A percentile compares a stretch with the other conserved stretches of the same genome.
These are phyloP conservation scores for Sicyos edulis DNA, from an alignment of 306 rosid genomes.

Conservation along the genomic window DNA sequence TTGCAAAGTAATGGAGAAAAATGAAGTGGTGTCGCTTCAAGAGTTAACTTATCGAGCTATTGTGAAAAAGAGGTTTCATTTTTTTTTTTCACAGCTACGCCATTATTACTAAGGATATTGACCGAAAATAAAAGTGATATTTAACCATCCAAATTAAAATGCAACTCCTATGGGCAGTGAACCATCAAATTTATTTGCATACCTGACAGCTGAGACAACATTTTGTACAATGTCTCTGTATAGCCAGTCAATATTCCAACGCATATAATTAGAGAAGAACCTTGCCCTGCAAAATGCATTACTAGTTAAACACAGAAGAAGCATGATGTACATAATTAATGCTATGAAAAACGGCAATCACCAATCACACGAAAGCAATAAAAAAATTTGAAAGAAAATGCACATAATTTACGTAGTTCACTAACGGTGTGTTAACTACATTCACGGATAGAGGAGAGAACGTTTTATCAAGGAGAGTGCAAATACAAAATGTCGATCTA, in stretches of 20 bases:
- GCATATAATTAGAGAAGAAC: slow-evolving; percentile 83
- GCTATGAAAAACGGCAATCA: no score
- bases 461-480: no score
- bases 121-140: background rate
- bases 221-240: slow-evolving; percentile 79
- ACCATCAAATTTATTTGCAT: slow-evolving; percentile 28
- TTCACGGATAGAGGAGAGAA: no score
- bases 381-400: no score
- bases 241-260: slow-evolving; percentile 93
- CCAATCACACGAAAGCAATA: no score
- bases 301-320: slow-evolving; percentile 28
- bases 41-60: no score
- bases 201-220: slow-evolving; percentile 94
- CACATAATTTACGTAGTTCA: no score
- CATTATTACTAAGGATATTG: background rate
- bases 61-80: no score
- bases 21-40: no score
- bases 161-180: slow-evolving; percentile 7
- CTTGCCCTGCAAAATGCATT: slow-evolving; percentile 73
- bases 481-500: no score
- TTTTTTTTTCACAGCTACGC: background rate
- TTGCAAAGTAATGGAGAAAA: no score
- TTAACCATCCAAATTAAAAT: background rate
- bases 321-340: background rate
- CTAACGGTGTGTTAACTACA: no score